phyloP scores from a whole-genome alignment of 805 yeast genomes.

The Kodamaea restingae region DNA sequence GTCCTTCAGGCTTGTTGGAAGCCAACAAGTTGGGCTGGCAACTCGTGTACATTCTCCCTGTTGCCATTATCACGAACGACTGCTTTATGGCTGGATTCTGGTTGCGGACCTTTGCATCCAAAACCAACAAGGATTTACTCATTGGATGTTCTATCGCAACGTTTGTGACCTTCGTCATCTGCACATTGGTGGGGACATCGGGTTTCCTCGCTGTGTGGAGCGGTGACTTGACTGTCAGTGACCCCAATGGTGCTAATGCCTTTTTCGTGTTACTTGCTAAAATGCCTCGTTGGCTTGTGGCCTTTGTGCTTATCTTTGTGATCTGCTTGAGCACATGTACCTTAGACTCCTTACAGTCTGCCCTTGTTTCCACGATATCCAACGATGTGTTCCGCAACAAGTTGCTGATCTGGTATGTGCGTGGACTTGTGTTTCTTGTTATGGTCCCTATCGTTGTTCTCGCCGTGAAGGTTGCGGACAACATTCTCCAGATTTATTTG shows the following conservation, averaged over 20 bases:
- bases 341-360: slow-evolving; percentile 84
- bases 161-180: slow-evolving; percentile 55
- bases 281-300: slow-evolving; percentile 84
- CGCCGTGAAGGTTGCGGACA: slow-evolving; percentile 76
- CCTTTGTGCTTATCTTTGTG: slow-evolving; percentile 72
- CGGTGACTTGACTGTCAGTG: slow-evolving; percentile 53
- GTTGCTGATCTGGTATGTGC: slow-evolving; percentile 59
- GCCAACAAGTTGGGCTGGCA: slow-evolving; percentile 83
- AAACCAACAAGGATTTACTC: slow-evolving; percentile 66
- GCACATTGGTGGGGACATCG: slow-evolving; percentile 72
- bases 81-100: slow-evolving; percentile 90
- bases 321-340: slow-evolving; percentile 80
- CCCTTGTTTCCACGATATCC: slow-evolving; percentile 81
- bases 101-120: slow-evolving; percentile 90
- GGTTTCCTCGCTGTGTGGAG: slow-evolving; percentile 93
- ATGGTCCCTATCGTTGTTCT: slow-evolving; percentile 88
- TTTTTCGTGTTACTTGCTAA: slow-evolving; percentile 66
- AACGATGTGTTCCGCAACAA: slow-evolving; percentile 87
- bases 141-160: slow-evolving; percentile 78
- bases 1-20: slow-evolving; percentile 60
- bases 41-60: slow-evolving; percentile 73
- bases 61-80: slow-evolving; percentile 88
- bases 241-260: slow-evolving; percentile 59
- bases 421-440: slow-evolving; percentile 65
- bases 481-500: slow-evolving; percentile 79